Evolutionary conservation across 208 protist genomes (phyloP), one percentile per base, ranked within the genome.

Genomic region (Acanthamoeba royreba): DNA sequence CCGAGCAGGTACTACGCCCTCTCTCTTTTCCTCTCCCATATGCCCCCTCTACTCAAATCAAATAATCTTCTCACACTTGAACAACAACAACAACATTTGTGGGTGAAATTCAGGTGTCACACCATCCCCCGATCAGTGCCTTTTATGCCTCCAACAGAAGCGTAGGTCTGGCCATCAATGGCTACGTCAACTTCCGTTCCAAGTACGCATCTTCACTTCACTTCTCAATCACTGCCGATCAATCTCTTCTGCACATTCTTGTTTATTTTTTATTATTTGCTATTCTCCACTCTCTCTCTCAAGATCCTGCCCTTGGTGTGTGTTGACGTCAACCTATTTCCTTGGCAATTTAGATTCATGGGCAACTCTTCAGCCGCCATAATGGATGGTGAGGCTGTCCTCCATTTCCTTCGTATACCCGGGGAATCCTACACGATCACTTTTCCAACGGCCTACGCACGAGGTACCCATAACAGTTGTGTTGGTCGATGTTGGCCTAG

Each of bases 61-160:
- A 28, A 38, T 77, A 13, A 7, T 35, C 31, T 35, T 40, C 31
- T 72, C 31, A 35, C 19, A 2, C 22, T 25, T 25, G 9, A 96
- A 58, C 33, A 97, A 92, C 11, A 63, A 66, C 40, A 77, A 77
- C 43, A n/a, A 47, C 38, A n/a, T 96, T 83, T 74, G 19, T 97
- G 25, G 93, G 92, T 25, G 95, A 96, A 92, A n/a, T n/a, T n/a
- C 96, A 98, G 95, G 97, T 99, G 31, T 98, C 96, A 38, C 98
- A 98, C 93, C 98, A 98, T 86, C 98, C 98, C 40, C 98, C 98
- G n/a, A 92, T 98, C 15, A 96, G 94, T 35, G 97, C 97, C 9
- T 97, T 98, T 58, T 97, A 98, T 93, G 92, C 94, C 19, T 95
- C 94, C 43, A 98, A 98, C 95, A 43, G 95, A 40, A 53, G 93